Evolutionary conservation across 2,329 filamentous ascomycete species (phyloP), one percentile per base, ranked within the genome.

Genomic region (Aspergillus tamarii): DNA sequence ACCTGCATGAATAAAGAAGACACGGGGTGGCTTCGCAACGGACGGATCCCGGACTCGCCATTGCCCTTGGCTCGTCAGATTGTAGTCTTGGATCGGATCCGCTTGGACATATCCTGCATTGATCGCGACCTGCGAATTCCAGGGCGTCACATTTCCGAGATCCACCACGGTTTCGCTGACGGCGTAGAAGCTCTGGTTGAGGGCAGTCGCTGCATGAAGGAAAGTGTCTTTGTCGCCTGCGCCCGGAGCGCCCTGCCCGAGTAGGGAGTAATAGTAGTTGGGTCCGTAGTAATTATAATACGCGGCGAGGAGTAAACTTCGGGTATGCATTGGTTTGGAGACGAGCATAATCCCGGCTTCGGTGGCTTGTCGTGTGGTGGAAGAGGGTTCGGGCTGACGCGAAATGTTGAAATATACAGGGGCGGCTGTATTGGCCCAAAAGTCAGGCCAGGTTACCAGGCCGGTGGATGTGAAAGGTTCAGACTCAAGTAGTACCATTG

Each of bases 401-500:
- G 78, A 78, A 36, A 82, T 78, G 36, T 75, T 69, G 66, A 78
- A 82, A 61, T 76, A 80, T 19, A 76, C 66, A 1, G 77, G 76
- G 21, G 77, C 56, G 34, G 75, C 77, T 0, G 77, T 76, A 10
- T 77, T 73, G 8, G 74, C 74, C 75, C 77, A 81, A 64, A 79
- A 84, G 69, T 87, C 85, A 7, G 85, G 84, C 84, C 84, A 88
- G n/a, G 82, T 80, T 21, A 88, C 76, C 39, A 87, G 74, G n/a
- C 85, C 85, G 1, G 78, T 79, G 0, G 81, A 81, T 8, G 64
- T 74, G 72, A 83, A 87, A 0, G 84, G 84, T 43, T 84, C 79
- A 1, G 77, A 74, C 5, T 76, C 71, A 68, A 88, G 83, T 12
- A 87, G 71, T 3, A 64, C 46, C 2, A 68, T 69, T 1, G 81